Evolutionary conservation across 345 rosid species (phyloP), one percentile per base, ranked within the genome.

Genomic region (Eucalyptus regnans): DNA sequence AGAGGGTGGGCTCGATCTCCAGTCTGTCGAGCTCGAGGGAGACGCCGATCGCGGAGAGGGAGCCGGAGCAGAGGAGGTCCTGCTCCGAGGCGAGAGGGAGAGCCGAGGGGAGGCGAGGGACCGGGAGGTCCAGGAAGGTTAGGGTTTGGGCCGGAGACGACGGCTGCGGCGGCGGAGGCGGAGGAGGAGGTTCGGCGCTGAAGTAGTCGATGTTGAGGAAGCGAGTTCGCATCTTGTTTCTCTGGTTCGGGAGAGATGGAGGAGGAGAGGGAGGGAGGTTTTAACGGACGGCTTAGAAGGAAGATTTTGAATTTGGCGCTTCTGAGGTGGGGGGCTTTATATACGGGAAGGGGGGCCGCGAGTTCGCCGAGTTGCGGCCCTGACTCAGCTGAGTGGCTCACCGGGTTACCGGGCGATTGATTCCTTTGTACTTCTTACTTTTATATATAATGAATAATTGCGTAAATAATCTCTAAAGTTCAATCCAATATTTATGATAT

Each of bases 121-220:
- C 91, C 9, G 97, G 94, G 56, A 97, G 96, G 60, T 92, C 91
- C 37, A 95, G 95, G 93, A 96, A 95, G 86, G 90, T 91, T 90
- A 93, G 93, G 93, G 93, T 92, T 93, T 91, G 91, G 86, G 50
- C 80, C 29, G 95, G 91, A 22, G 92, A 86, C 27, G 91, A 86
- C 86, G 94, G 41, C 27, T 92, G 58, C 1, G 54, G 8, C 22
- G 9, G 23, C 4, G 23, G 37, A 33, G 27, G 60, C 0, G 89
- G 48, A 13, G 90, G 58, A 51, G 88, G 43, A 54, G 51, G 22
- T 1, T 20, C 83, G 48, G 13, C 15, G 83, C 83, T 76, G 93
- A 96, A 94, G 93, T 91, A 92, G 90, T 96, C 95, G 81, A 87
- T 89, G 88, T 91, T 93, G 90, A 95, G 96, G 90, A 95, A 96